Evolutionary conservation across 768 basidiomycete species (phyloP).

Genomic region (Naematelia encephala): DNA sequence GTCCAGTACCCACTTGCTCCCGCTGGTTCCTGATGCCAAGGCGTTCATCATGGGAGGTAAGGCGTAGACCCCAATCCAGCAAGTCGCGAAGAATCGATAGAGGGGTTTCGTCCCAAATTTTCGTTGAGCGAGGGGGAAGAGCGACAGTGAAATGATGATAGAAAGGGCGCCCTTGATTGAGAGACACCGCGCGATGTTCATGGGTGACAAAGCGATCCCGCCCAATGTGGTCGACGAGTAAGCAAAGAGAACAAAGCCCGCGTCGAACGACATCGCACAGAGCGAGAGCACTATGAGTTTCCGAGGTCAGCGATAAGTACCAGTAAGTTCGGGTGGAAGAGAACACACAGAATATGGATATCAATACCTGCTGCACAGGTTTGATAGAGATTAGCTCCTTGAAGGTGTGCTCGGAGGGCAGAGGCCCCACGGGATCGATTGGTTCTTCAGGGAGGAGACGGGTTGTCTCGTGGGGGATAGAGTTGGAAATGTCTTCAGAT

Average conservation of each 20-base stretch:
- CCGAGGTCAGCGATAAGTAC: neutral
- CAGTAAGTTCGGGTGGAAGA: neutral
- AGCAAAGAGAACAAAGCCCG: slow-evolving; percentile 24
- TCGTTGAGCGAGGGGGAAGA: slow-evolving; percentile 17
- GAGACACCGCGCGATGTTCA: slow-evolving; percentile 14
- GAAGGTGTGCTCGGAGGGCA: slow-evolving; percentile 9
- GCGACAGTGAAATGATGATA: slow-evolving; percentile 13
- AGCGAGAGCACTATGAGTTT: slow-evolving; percentile 21
- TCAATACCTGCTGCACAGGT: slow-evolving; percentile 16
- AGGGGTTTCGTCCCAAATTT: neutral
- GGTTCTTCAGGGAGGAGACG: neutral
- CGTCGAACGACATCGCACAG: slow-evolving; percentile 25
- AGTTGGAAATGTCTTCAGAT: too few relatives aligned
- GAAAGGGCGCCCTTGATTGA: slow-evolving; percentile 17
- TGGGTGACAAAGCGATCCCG: slow-evolving; percentile 18
- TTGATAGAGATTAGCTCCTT: slow-evolving; percentile 10
- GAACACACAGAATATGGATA: neutral
- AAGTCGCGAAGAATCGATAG: slow-evolving; percentile 14
- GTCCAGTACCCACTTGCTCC: slow-evolving; percentile 11
- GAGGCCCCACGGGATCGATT: too few relatives aligned
- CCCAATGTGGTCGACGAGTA: slow-evolving; percentile 17
- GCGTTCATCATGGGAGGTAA: slow-evolving; percentile 24
- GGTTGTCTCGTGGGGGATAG: neutral
- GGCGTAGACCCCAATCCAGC: slow-evolving; percentile 16
- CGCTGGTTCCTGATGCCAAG: slow-evolving; percentile 3